These are phyloP conservation scores for Lactarius evosmus DNA, from an alignment of 768 basidiomycete species.

Conservation along the genomic window DNA sequence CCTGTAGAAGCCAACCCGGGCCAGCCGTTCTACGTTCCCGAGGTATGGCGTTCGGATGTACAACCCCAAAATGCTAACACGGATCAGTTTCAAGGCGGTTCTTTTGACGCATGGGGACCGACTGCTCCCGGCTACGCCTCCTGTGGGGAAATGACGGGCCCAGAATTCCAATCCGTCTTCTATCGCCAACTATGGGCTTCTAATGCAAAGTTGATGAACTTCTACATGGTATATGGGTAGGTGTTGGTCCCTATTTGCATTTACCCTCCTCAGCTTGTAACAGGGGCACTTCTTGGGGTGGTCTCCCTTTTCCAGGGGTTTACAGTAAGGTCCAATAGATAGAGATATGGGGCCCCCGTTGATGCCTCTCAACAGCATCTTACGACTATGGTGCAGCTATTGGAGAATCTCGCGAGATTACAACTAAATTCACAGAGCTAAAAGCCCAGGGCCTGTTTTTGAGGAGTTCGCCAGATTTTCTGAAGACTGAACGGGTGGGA, in stretches of 20 bases:
- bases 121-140: constrained; percentile 65
- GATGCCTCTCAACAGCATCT: constrained; percentile 39
- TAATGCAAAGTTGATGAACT: constrained; percentile 78
- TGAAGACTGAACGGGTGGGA: constrained; percentile 74
- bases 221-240: constrained; percentile 84
- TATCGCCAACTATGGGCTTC: constrained; percentile 74
- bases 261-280: background rate
- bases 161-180: constrained; percentile 76
- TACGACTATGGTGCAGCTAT: constrained; percentile 82
- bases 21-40: constrained; percentile 71
- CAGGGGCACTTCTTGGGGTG: constrained; percentile 86
- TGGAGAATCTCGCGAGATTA: constrained; percentile 62
- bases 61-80: background rate
- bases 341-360: background rate
- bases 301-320: constrained; percentile 72
- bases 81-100: constrained; percentile 63
- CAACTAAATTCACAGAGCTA: constrained; percentile 69
- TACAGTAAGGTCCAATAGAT: constrained; percentile 42
- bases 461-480: constrained; percentile 73
- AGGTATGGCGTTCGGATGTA: constrained; percentile 40
- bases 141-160: constrained; percentile 64
- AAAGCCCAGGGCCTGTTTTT: constrained; percentile 78
- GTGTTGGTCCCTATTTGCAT: background rate
- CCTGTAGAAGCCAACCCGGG: constrained; percentile 38
- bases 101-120: constrained; percentile 81